These are phyloP conservation scores for Xylaria longipes DNA, from an alignment of 495 filamentous ascomycete genomes.

Conservation along the genomic window DNA sequence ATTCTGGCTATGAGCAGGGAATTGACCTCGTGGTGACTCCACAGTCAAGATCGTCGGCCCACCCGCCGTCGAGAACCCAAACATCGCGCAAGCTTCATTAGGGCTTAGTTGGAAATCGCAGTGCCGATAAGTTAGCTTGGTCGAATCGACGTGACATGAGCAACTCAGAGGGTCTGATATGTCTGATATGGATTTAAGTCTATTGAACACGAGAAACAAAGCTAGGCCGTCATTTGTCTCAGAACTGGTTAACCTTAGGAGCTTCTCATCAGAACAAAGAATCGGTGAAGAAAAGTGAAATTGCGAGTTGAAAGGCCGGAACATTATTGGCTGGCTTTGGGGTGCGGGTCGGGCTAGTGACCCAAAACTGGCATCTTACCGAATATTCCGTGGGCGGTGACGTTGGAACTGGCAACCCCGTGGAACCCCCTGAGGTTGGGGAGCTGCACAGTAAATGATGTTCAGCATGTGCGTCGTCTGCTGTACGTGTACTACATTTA, in stretches of 20 bases:
- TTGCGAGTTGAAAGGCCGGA: constrained; percentile 30
- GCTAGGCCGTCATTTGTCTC: background rate
- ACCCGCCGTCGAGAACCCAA: background rate
- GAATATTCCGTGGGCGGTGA: constrained; percentile 6
- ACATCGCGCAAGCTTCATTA: background rate
- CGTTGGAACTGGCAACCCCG: background rate
- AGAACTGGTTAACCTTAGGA: background rate
- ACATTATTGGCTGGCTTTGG: constrained; percentile 35
- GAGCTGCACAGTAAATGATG: constrained; percentile 2
- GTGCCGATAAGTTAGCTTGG: background rate
- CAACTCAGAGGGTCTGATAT: background rate
- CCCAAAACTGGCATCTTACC: constrained; percentile 3
- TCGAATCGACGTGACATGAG: background rate
- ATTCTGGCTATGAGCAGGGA: constrained; percentile 17
- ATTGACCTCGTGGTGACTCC: background rate
- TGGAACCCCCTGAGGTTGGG: background rate
- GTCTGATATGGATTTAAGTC: background rate
- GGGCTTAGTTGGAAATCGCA: background rate
- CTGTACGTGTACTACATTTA: background rate
- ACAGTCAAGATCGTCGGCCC: constrained; percentile 11
- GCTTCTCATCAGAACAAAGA: constrained; percentile 31
- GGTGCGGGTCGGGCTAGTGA: constrained; percentile 24
- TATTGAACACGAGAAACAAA: background rate
- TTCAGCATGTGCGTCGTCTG: background rate
- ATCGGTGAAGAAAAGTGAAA: constrained; percentile 41